These are phyloP conservation scores for Trichosporon faecale DNA, from an alignment of 1,284 basidiomycete species.

Conservation along the genomic window DNA sequence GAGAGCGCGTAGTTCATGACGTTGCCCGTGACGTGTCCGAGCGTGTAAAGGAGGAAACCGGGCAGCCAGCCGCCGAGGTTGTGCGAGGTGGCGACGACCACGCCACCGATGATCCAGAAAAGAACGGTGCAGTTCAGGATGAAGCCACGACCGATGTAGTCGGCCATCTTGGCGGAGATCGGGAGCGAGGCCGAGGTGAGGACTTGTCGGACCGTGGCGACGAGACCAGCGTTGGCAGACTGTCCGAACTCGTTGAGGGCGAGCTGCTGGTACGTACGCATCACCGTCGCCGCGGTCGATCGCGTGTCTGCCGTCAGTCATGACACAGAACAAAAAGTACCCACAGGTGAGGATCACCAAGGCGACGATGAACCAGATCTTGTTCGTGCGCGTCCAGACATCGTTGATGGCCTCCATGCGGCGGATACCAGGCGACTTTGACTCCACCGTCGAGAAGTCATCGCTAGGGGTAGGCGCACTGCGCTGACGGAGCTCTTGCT, in stretches of 20 bases:
- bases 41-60: conserved; percentile 45
- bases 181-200: conserved; percentile 44
- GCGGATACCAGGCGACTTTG: conserved; percentile 22
- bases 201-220: conserved; percentile 43
- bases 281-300: conserved; percentile 3
- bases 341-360: conserved; percentile 19
- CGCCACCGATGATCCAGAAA: conserved; percentile 51
- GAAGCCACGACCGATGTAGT: conserved; percentile 51
- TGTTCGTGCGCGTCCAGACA: conserved; percentile 6
- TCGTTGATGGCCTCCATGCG: conserved; percentile 25
- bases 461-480: neutral
- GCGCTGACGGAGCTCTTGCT: conserved; percentile 10
- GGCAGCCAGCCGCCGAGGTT: conserved; percentile 45
- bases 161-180: conserved; percentile 43
- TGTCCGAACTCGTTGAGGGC: conserved; percentile 28
- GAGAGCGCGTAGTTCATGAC: conserved; percentile 51
- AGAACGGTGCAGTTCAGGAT: conserved; percentile 47
- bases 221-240: conserved; percentile 39
- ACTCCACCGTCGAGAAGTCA: neutral
- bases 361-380: conserved; percentile 14
- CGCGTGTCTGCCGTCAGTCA: conserved; percentile 10
- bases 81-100: conserved; percentile 46
- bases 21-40: conserved; percentile 23
- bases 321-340: neutral
- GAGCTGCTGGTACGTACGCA: conserved; percentile 29